A percentile compares a stretch with the other conserved stretches of the same genome.
These are phyloP conservation scores for Trichoderma sp. DNA, from an alignment of 2,329 filamentous ascomycete species.

Conservation along the genomic window DNA sequence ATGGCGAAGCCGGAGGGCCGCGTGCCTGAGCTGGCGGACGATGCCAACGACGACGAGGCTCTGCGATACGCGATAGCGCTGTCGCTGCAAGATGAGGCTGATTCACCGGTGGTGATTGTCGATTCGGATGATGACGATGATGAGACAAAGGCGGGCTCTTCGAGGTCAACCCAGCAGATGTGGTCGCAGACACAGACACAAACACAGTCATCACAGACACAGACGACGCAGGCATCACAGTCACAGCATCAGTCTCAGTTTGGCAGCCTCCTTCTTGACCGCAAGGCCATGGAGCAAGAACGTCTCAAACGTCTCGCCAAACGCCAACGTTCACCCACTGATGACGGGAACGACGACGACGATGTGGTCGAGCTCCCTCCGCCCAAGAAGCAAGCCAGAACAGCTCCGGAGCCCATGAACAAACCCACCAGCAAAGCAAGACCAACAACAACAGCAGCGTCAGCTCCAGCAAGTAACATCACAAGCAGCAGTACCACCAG, in stretches of 20 bases:
- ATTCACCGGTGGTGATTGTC: background rate
- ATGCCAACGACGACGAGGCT: slow-evolving; percentile 58
- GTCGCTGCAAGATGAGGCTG: slow-evolving; percentile 46
- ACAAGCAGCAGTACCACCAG: background rate
- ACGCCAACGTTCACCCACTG: slow-evolving; percentile 34
- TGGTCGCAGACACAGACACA: background rate
- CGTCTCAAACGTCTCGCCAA: slow-evolving; percentile 71
- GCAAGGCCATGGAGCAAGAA: slow-evolving; percentile 84
- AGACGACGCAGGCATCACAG: background rate
- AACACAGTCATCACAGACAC: background rate
- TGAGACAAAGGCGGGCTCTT: background rate
- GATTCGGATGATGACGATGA: background rate
- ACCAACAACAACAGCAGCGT: background rate
- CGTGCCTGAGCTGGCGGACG: slow-evolving; percentile 33
- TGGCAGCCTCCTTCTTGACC: slow-evolving; percentile 61
- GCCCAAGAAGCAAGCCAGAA: slow-evolving; percentile 28
- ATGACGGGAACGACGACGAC: slow-evolving; percentile 28
- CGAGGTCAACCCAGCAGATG: background rate
- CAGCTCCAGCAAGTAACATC: background rate
- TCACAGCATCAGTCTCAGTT: slow-evolving; percentile 22
- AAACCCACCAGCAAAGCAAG: background rate
- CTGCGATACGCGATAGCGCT: slow-evolving; percentile 62
- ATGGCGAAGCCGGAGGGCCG: background rate
- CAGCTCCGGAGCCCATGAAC: background rate
- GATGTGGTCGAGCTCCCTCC: slow-evolving; percentile 35